Base-by-base conservation (phyloP, 2,329 filamentous ascomycete species). In the Arthroderma sp. region DNA sequence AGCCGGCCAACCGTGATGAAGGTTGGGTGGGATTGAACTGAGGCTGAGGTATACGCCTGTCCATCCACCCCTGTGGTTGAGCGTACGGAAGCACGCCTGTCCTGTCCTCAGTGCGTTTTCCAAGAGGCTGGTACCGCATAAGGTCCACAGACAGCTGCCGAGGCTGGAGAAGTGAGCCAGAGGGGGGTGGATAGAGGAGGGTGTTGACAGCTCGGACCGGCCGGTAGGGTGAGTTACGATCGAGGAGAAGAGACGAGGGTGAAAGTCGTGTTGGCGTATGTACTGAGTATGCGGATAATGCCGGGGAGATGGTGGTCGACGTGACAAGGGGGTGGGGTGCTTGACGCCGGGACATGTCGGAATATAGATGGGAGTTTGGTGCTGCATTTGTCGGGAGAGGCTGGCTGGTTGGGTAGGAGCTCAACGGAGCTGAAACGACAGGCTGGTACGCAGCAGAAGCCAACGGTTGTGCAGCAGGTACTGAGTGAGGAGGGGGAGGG, bases 181-280 rank as follows among this genome's bases (percentile, higher is more conserved):
- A 83, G 0, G 87, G 84, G 5, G 87, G 86, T 30, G 88, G 88
- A 47, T 91, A 86, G 29, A 95, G 72, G n/a, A 96, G 75, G 0
- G 86, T 94, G 54, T 91, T 87, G 48, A 95, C 86, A 49, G 86
- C 77, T 43, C 88, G 83, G 34, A 95, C 82, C 1, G 89, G 89
- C 51, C 86, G 84, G 65, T 96, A 96, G 3, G 91, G 91, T 45
- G 89, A 96, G 51, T 84, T 81, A 46, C 91, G 78, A 60, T 94
- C 86, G 33, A 95, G 71, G 33, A 95, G 71, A 64, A 93, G 93
- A 56, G 86, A 78, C 7, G 84, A 88, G 1, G 89, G 89, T 30
- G 91, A 96, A 51, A 91, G 75, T 30, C 84, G 82, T 38, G 78
- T 77, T 6, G 79, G 67, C 2, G 76, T 74, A 38, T 71, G 68